Evolutionary conservation across 1,284 basidiomycete genomes (phyloP), one percentile per base, ranked within the genome.

Genomic region (Ceratobasidium papillatum): DNA sequence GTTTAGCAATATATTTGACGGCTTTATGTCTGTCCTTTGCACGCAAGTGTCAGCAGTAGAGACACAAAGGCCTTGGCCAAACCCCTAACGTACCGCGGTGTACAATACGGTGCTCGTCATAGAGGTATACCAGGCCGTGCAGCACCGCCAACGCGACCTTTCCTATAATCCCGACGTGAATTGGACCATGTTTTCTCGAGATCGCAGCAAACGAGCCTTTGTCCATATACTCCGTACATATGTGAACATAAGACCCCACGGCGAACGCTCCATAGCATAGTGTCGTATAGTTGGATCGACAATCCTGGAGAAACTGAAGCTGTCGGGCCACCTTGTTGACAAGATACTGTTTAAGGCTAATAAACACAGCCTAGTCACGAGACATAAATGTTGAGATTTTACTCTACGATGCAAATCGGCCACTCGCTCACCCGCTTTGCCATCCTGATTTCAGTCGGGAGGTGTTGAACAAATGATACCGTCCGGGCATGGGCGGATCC

Each of bases 211-310:
- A 85, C 25, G 92, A 94, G 19, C 91, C 91, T 81, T 91, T 94
- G 84, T 99, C 95, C 96, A 96, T 96, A 82, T 86, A 94, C 81
- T 99, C 97, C 92, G 99, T 98, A 83, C 96, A 99, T 78, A 99
- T 96, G 82, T 95, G 98, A 80, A 99, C 97, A 79, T 99, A 98
- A 11, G 97, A 96, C 80, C 99, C 96, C 14, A 91, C 90, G 54
- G 98, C 86, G 84, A 95, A 99, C 32, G 97, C 96, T 76, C 97
- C 97, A 80, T 94, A 98, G 84, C 97, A 99, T 1, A 92, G 94
- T 78, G 99, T 93, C 80, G 99, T 99, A 84, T 95, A 94, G 27
- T 88, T 88, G 2, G 94, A 98, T 77, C 92, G 87, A 83, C 98
- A 99, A 81, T 98, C 94, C 82, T 98, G 95, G 92, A 99, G 94